Base-by-base conservation (phyloP, 2,329 filamentous ascomycete genomes). In the Phyllosticta capitalensis region DNA sequence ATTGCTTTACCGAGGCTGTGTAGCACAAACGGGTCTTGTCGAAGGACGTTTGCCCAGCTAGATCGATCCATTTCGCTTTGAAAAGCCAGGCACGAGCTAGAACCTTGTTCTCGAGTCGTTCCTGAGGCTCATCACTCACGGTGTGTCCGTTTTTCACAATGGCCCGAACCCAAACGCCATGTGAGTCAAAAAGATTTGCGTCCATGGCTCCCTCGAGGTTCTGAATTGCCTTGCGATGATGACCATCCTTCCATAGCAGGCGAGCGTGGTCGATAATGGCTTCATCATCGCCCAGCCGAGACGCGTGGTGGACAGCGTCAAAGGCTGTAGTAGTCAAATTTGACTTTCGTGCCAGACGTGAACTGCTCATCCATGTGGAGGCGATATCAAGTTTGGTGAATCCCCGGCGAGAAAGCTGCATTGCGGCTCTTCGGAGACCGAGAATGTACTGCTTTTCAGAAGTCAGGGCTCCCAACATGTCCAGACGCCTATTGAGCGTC, bases 41-140 rank as follows among this genome's bases (percentile, higher is more conserved):
- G 3, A 90, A 89, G 67, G 95, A 89, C 1, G 91, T 96, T 71
- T 97, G 92, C 5, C 94, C 94, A n/a, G 92, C 89, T 59, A 83
- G 86, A 69, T 97, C 95, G 26, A 96, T 85, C 95, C 95, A 99
- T 71, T 96, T 97, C 12, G 94, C 94, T 24, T 96, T 83, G 38
- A 97, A 79, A 9, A 99, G 79, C 68, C 95, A 86, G 22, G 94
- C 92, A 71, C 90, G 81, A 6, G 86, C 87, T n/a, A 83, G 84
- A 52, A 90, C 74, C 45, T 87, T 76, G 63, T 84, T 84, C 63
- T 83, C 78, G 61, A 77, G 71, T 62, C 61, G 58, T 3, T 65
- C 61, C 2, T 65, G 61, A 9, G 78, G 73, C 51, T 75, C 71
- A 9, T 57, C 59, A 17, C 26, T 59, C 33, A 52, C 55, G n/a